Evolutionary conservation across 1,284 basidiomycete genomes (phyloP), one percentile per base, ranked within the genome.

Genomic region (Ustilago tritici): DNA sequence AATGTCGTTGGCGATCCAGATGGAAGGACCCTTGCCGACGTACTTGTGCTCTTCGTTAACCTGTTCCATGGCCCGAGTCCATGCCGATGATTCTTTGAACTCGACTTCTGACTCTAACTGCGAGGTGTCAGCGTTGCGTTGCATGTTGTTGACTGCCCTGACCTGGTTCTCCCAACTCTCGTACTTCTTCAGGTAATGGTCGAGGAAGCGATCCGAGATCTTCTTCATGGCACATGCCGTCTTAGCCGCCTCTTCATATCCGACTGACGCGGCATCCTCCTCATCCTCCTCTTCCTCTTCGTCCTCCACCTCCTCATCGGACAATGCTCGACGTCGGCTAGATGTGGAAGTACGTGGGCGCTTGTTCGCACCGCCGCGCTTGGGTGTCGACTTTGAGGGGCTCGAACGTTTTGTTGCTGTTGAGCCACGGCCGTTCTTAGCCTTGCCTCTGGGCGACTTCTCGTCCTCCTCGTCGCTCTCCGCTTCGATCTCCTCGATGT

Each of bases 161-260:
- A 80, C 74, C 1, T 46, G 32, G 11, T 68, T 50, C 31, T 77
- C 74, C 74, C 74, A 77, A 36, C 71, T 57, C 15, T 72, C 53
- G 23, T 28, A 28, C 17, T 36, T 10, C 41, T 59, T 14, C 47
- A 61, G 46, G 60, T 73, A 79, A 52, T 56, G 43, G 4, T 65
- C 49, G 6, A 70, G 55, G 46, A 70, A 76, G 2, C 38, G 60
- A 8, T 19, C 28, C 28, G 61, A 53, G n/a, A 76, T 60, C 40
- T 63, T 68, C 11, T 59, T 52, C 32, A 71, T 52, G 11, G 64
- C 67, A 4, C 32, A 31, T 9, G 36, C 31, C 31, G 53, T 53
- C 34, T 60, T 59, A 10, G 4, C 46, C 5, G 14, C 34, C 40
- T 56, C 32, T 10, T 56, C 62, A 14, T 28, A n/a, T 43, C 11